Conservation (phyloP, 2,329 filamentous ascomycete species). For the Fusarium sp. region DNA sequence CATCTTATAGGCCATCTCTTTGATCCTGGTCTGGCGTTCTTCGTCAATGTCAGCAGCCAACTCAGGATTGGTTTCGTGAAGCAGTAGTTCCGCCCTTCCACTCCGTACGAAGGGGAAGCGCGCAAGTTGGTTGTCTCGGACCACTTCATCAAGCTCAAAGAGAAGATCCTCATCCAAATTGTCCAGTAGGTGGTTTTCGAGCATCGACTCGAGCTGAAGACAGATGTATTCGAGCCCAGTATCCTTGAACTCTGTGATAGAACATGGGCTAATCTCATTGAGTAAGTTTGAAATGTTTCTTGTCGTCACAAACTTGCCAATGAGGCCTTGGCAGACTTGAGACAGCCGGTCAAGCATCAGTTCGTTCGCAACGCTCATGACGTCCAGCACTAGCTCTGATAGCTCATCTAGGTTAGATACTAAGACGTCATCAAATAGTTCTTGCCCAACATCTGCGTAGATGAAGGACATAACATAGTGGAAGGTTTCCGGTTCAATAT, state of each 20-base stretch:
- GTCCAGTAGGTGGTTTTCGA: constrained; percentile 88
- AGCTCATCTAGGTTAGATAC: constrained; percentile 80
- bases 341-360: constrained; percentile 93
- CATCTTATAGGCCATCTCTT: constrained; percentile 76
- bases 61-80: constrained; percentile 72
- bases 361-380: constrained; percentile 90
- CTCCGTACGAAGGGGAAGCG: constrained; percentile 81
- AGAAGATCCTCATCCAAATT: constrained; percentile 87
- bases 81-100: constrained; percentile 71
- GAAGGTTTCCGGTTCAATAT: constrained; percentile 79
- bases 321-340: constrained; percentile 84
- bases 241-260: constrained; percentile 85
- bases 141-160: constrained; percentile 78
- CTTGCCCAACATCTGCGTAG: constrained; percentile 82
- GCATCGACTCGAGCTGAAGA: constrained; percentile 87
- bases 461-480: constrained; percentile 80
- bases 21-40: constrained; percentile 74
- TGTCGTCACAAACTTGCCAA: constrained; percentile 84
- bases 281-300: constrained; percentile 87
- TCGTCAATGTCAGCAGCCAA: constrained; percentile 73
- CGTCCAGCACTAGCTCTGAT: constrained; percentile 87
- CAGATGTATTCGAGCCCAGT: constrained; percentile 91
- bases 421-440: constrained; percentile 82
- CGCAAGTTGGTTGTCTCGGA: constrained; percentile 82
- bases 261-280: constrained; percentile 85